These are phyloP conservation scores for Penicillium odoratum DNA, from an alignment of 495 filamentous ascomycete species.

Conservation along the genomic window DNA sequence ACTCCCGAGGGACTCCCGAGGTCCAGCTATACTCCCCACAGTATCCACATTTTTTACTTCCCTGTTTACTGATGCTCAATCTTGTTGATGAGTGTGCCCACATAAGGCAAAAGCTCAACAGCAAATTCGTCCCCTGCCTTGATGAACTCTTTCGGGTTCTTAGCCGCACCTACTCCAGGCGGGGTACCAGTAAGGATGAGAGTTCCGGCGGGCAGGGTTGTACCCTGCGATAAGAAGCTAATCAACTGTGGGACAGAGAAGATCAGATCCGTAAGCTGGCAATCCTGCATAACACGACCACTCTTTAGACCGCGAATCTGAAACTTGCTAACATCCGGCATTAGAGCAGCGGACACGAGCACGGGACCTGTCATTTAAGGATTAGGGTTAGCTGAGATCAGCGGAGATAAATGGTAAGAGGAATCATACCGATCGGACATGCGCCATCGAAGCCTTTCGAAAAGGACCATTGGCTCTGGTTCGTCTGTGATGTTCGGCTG, in stretches of 20 bases:
- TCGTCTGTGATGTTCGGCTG: conserved; percentile 77
- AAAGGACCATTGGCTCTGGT: conserved; percentile 75
- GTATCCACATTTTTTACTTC: background rate
- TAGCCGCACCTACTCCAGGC: conserved; percentile 38
- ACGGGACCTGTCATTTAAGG: conserved; percentile 41
- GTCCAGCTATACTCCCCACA: background rate
- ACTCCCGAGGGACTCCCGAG: too few relatives aligned
- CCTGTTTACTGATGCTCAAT: conserved; percentile 32
- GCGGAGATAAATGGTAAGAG: background rate
- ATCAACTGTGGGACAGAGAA: background rate
- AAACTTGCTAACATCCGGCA: conserved; percentile 63
- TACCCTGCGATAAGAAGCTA: background rate
- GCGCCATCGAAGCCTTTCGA: conserved; percentile 84
- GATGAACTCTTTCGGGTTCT: conserved; percentile 56
- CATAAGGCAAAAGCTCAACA: conserved; percentile 50
- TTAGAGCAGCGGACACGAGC: conserved; percentile 48
- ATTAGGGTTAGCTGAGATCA: background rate
- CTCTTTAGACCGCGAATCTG: conserved; percentile 67
- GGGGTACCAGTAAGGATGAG: background rate
- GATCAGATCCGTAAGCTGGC: conserved; percentile 33
- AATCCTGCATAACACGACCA: conserved; percentile 68
- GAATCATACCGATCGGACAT: conserved; percentile 64
- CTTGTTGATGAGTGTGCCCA: conserved; percentile 42
- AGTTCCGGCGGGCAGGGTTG: background rate
- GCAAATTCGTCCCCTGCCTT: conserved; percentile 61